Base-by-base conservation (phyloP, 768 basidiomycete species). In the Kwoniella sp. region DNA sequence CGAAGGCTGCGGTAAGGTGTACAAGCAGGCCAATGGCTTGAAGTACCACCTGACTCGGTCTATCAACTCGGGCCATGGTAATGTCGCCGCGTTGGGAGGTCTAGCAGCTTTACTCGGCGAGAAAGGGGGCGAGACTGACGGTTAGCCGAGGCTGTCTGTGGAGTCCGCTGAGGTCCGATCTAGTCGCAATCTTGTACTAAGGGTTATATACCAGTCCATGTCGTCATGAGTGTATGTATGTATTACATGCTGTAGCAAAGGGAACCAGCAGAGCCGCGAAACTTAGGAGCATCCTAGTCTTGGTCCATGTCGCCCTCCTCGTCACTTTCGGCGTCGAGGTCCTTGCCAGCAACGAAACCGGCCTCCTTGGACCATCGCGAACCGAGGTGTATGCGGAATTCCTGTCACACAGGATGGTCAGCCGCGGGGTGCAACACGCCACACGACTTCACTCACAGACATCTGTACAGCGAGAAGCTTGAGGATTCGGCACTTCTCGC, bases 391-490 rank as follows among this genome's bases (percentile, higher is more conserved):
- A 74, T 69, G 32, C 62, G 65, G 63, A 74, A 74, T 50, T 70
- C 65, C 73, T 74, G 45, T 5, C 20, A 11, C 12, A 11, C 7
- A 38, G 37, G 5, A 3, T 7, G 19, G 19, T 38, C 37, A 38
- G 37, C 5, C 19, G 5, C 14, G 34, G 5, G 5, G 19, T 36
- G 6, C 14, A 6, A 6, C 34, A 6, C 11, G 37, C 9, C 4
- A 20, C 8, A 11, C 7, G 36, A 19, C 12, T 4, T 10, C 3
- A 74, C 74, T 65, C 50, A 75, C 74, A 5, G 90, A 90, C 86
- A 92, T 86, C 76, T 83, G 85, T 66, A 90, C 82, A 10, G 89
- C 89, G 34, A 90, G 82, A 56, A 98, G 78, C 78, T 98, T 96
- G 57, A 99, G 77, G 39, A 98, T 77, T 75, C 96, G 88, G 23